Base-by-base conservation (phyloP, 1,284 basidiomycete species). In the Ustilago sp. region DNA sequence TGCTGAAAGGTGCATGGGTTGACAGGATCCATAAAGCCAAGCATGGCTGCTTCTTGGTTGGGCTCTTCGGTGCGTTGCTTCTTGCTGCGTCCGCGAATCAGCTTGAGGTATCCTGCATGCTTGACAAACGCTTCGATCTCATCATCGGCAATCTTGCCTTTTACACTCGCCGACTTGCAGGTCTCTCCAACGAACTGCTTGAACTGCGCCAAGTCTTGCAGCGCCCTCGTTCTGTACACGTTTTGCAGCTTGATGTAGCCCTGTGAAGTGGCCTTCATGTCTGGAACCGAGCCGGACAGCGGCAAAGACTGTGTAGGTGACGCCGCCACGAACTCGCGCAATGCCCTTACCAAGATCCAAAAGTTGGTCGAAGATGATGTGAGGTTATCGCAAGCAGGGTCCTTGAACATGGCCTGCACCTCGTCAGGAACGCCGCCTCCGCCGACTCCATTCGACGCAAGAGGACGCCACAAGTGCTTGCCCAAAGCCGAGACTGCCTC, bases 201-300 rank as follows among this genome's bases (percentile, higher is more conserved):
- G 86, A 93, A 90, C 0, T 32, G 81, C 87, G 59, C 79, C 77
- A 92, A 91, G 83, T 95, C 94, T 55, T 90, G 89, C 39, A 90
- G 89, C 1, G 93, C 91, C 63, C 90, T 90, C 4, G 87, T 83
- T 77, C 92, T 92, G 87, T 95, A 96, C 67, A 94, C 83, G 35
- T 88, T 90, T 83, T 95, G 93, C 31, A 96, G 88, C 39, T 90
- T 88, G 53, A 95, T 91, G 85, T 98, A 99, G 64, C 90, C 90
- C 43, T 88, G 86, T 0, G 95, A 97, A 77, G 92, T 92, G 4
- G 95, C 92, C 86, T 97, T 96, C 93, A 99, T 98, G 87, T 99
- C 96, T 0, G 96, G 96, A 1, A 99, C 88, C 0, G 93, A 90
- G 2, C 90, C 88, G 0, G 90, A 88, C 15, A 92, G 87, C 0